Conservation (phyloP, 1,284 basidiomycete species). For the Ceratobasidium theobromae region DNA sequence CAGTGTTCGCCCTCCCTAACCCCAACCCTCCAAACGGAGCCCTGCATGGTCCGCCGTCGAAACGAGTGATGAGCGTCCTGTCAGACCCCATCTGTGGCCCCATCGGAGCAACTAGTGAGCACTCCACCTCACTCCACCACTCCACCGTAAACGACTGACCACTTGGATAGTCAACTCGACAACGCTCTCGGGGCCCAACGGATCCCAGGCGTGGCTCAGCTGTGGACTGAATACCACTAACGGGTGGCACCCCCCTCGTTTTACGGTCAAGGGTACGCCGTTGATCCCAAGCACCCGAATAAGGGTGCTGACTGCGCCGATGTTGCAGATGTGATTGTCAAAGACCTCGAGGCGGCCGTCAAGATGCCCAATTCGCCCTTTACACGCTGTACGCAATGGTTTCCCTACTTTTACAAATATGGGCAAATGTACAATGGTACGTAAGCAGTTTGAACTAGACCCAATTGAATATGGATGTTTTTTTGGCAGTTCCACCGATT, state of each 20-base stretch:
- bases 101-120: conserved; percentile 53
- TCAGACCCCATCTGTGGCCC: conserved; percentile 46
- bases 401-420: conserved; percentile 63
- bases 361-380: conserved; percentile 58
- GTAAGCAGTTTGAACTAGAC: conserved; percentile 36
- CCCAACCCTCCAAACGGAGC: no score
- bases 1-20: neutral
- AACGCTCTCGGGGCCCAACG: conserved; percentile 65
- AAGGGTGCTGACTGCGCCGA: neutral
- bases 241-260: conserved; percentile 61
- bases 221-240: conserved; percentile 59
- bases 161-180: conserved; percentile 51
- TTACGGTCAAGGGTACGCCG: conserved; percentile 49
- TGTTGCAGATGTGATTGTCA: conserved; percentile 47
- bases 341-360: conserved; percentile 56
- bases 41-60: no score
- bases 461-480: neutral
- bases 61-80: conserved; percentile 22
- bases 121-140: neutral
- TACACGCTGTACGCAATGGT: conserved; percentile 58
- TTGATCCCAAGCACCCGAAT: neutral
- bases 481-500: conserved; percentile 59
- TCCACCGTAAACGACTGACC: conserved; percentile 4
- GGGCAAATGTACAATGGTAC: conserved; percentile 54
- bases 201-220: conserved; percentile 73